Evolutionary conservation across 805 yeast genomes (phyloP).

Genomic region (Lipomyces starkeyi): DNA sequence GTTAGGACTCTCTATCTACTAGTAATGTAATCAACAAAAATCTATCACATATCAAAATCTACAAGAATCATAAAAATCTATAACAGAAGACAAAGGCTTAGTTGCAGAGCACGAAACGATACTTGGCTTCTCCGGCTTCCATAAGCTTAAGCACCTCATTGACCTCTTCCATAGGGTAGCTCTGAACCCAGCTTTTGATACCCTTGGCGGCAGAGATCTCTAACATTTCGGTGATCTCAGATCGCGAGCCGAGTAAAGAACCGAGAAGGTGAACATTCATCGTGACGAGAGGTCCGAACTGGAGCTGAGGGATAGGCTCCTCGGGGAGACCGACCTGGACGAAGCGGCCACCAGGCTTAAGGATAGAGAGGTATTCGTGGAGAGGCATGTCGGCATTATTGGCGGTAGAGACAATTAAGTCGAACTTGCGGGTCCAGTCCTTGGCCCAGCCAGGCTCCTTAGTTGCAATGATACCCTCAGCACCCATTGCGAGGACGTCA

Average conservation of each 20-base stretch:
- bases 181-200: slow-evolving; percentile 38
- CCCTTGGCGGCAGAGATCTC: slow-evolving; percentile 62
- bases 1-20: neutral
- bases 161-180: slow-evolving; percentile 38
- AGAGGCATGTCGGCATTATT: slow-evolving; percentile 50
- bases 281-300: slow-evolving; percentile 37
- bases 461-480: slow-evolving; percentile 60
- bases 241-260: slow-evolving; percentile 66
- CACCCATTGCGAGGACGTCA: slow-evolving; percentile 62
- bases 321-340: slow-evolving; percentile 71
- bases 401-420: slow-evolving; percentile 61
- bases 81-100: neutral
- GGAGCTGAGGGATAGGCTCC: slow-evolving; percentile 36
- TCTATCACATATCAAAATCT: neutral
- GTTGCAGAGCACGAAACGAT: slow-evolving; percentile 35
- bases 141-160: slow-evolving; percentile 33
- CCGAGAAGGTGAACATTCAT: slow-evolving; percentile 47
- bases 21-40: neutral
- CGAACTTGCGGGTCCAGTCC: slow-evolving; percentile 49
- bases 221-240: slow-evolving; percentile 70
- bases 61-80: neutral
- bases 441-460: slow-evolving; percentile 48
- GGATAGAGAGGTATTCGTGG: slow-evolving; percentile 54
- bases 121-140: slow-evolving; percentile 37
- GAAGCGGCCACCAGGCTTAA: slow-evolving; percentile 65